Evolutionary conservation across 495 filamentous ascomycete species (phyloP).

Genomic region (Hyaloscypha bicolor): DNA sequence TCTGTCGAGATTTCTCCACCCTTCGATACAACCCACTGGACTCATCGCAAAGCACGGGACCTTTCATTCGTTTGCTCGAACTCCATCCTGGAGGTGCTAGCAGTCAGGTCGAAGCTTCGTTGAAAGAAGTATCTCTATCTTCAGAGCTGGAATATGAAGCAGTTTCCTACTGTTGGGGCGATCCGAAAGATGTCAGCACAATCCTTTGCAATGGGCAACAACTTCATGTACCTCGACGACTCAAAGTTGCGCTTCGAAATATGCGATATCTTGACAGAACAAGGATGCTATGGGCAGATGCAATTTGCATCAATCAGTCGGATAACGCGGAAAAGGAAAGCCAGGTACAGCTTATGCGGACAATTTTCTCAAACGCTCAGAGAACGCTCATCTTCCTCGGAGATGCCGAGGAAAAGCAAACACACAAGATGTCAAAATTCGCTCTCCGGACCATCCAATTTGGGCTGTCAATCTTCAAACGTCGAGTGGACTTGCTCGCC

Average conservation of each 20-base stretch:
- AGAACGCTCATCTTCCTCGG: constrained; percentile 40
- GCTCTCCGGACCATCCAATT: constrained; percentile 2
- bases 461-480: constrained; percentile 4
- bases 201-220: constrained; percentile 32
- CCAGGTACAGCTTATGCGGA: constrained; percentile 41
- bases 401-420: constrained; percentile 13
- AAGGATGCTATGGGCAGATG: constrained; percentile 40
- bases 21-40: neutral
- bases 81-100: neutral
- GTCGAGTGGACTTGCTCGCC: neutral
- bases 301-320: constrained; percentile 45
- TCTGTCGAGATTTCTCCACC: neutral
- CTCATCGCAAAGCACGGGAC: neutral
- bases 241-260: constrained; percentile 33
- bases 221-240: constrained; percentile 33
- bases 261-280: constrained; percentile 32
- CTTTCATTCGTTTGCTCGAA: constrained; percentile 14
- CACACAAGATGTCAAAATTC: constrained; percentile 9
- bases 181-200: constrained; percentile 13
- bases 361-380: constrained; percentile 38
- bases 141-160: constrained; percentile 33
- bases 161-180: constrained; percentile 44
- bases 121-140: neutral
- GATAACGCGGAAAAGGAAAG: constrained; percentile 35
- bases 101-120: neutral